A percentile compares a stretch with the other conserved stretches of the same genome.
Conservation (phyloP, 2,329 filamentous ascomycete genomes). For the Tolypocladium endophyticum region DNA sequence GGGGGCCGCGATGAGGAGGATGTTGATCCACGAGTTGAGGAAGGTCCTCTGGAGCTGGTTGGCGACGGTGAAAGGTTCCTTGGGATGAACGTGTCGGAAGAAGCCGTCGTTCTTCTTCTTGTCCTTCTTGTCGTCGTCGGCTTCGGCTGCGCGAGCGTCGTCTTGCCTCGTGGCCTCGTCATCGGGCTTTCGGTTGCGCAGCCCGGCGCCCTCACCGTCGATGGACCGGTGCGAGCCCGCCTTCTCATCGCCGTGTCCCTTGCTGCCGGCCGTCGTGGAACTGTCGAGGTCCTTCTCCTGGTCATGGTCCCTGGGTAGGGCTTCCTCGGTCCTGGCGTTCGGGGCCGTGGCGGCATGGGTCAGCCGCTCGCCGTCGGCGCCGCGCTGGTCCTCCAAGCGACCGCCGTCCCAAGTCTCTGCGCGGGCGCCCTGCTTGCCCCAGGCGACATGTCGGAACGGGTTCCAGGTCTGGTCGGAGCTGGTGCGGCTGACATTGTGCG, state of each 20-base stretch:
- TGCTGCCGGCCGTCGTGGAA: slow-evolving; percentile 8
- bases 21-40: slow-evolving; percentile 77
- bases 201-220: slow-evolving; percentile 9
- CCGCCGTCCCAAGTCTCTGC: slow-evolving; percentile 24
- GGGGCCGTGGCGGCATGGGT: slow-evolving; percentile 25
- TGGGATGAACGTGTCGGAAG: slow-evolving; percentile 36
- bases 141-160: slow-evolving; percentile 7
- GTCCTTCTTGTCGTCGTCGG: slow-evolving; percentile 15
- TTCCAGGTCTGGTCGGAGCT: slow-evolving; percentile 29
- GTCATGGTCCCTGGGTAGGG: slow-evolving; percentile 12
- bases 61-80: slow-evolving; percentile 44
- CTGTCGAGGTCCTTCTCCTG: slow-evolving; percentile 10
- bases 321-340: slow-evolving; percentile 12
- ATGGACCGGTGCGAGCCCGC: slow-evolving; percentile 9
- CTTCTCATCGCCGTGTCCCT: slow-evolving; percentile 9
- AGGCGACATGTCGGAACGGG: slow-evolving; percentile 32
- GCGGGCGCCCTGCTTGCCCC: slow-evolving; percentile 17
- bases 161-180: slow-evolving; percentile 10
- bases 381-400: slow-evolving; percentile 19
- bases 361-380: slow-evolving; percentile 19
- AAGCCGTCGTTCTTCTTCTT: slow-evolving; percentile 26
- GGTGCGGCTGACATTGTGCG: slow-evolving; percentile 30
- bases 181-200: slow-evolving; percentile 22
- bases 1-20: slow-evolving; percentile 69
- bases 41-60: slow-evolving; percentile 66